phyloP scores from a whole-genome alignment of 495 filamentous ascomycete genomes.

The Thermothielavioides terrestris region DNA sequence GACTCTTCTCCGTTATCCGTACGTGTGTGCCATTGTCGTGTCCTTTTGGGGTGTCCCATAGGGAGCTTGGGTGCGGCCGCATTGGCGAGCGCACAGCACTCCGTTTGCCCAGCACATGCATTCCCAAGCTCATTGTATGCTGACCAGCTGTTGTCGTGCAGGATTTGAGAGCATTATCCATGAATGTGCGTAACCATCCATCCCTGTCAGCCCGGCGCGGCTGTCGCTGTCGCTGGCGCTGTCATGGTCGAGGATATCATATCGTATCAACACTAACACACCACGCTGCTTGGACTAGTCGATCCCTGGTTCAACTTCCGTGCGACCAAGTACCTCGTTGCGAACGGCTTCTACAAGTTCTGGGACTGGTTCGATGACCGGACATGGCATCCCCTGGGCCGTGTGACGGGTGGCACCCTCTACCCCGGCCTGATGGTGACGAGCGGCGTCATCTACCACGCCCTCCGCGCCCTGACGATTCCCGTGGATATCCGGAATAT shows the following conservation, averaged over 20 bases:
- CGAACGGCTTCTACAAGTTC: conserved; percentile 96
- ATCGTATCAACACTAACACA: conserved; percentile 34
- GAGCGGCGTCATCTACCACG: conserved; percentile 91
- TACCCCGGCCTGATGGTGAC: conserved; percentile 99
- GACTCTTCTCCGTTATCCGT: conserved; percentile 97
- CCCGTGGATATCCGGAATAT: conserved; percentile 99
- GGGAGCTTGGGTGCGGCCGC: background rate
- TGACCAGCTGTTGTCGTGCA: conserved; percentile 35
- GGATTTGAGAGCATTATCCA: conserved; percentile 99
- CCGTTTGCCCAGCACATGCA: background rate
- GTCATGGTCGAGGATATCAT: too few relatives aligned
- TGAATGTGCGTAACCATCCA: conserved; percentile 72
- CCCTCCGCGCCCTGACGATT: conserved; percentile 81
- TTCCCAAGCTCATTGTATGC: conserved; percentile 9
- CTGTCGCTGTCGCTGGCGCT: too few relatives aligned
- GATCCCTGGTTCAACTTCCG: conserved; percentile 99
- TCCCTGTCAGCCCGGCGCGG: conserved; percentile 8
- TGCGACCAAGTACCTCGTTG: conserved; percentile 93
- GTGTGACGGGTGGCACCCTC: conserved; percentile 96
- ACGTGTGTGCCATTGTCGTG: conserved; percentile 36
- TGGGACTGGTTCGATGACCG: conserved; percentile 99
- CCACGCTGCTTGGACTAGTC: conserved; percentile 63
- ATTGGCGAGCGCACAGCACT: too few relatives aligned
- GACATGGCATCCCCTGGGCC: conserved; percentile 98
- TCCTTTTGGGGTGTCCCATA: background rate